A percentile compares a stretch with the other conserved stretches of the same genome.
Evolutionary conservation across 305 asterid species (phyloP).

Genomic region (Ruellia speciosa): DNA sequence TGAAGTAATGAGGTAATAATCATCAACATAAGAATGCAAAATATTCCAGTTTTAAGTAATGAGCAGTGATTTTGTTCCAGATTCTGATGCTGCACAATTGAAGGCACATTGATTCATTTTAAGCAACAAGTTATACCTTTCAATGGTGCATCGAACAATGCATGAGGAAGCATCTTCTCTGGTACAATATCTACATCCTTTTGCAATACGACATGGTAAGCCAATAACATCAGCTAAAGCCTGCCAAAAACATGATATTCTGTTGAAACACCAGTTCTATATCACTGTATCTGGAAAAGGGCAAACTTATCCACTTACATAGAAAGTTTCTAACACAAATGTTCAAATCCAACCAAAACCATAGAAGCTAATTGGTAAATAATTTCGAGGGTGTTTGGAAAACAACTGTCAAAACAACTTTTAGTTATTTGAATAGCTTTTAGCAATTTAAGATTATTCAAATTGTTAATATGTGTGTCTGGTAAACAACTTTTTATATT

Average conservation of each 20-base stretch:
- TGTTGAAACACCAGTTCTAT: neutral
- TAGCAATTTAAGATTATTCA: too few species aligned
- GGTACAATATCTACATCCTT: slow-evolving; percentile 83
- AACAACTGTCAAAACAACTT: too few species aligned
- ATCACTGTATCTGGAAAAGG: neutral
- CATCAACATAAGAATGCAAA: neutral
- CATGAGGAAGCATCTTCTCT: slow-evolving; percentile 90
- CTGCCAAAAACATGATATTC: slow-evolving; percentile 37
- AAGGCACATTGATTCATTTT: neutral
- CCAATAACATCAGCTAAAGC: slow-evolving; percentile 85
- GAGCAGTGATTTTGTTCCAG: neutral
- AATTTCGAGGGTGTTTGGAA: too few species aligned
- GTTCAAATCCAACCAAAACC: too few species aligned
- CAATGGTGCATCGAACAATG: slow-evolving; percentile 77
- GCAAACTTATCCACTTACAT: neutral
- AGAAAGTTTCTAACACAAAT: neutral
- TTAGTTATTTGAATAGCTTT: too few species aligned
- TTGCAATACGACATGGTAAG: slow-evolving; percentile 94
- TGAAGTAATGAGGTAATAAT: neutral
- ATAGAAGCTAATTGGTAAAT: too few species aligned
- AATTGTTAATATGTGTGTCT: too few species aligned
- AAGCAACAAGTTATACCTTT: slow-evolving; percentile 42
- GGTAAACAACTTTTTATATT: too few species aligned
- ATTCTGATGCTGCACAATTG: neutral
- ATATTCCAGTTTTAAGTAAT: neutral